A percentile compares a stretch with the other conserved stretches of the same genome.
phyloP scores from a whole-genome alignment of 2,329 filamentous ascomycete genomes.

The Curvularia sp. region DNA sequence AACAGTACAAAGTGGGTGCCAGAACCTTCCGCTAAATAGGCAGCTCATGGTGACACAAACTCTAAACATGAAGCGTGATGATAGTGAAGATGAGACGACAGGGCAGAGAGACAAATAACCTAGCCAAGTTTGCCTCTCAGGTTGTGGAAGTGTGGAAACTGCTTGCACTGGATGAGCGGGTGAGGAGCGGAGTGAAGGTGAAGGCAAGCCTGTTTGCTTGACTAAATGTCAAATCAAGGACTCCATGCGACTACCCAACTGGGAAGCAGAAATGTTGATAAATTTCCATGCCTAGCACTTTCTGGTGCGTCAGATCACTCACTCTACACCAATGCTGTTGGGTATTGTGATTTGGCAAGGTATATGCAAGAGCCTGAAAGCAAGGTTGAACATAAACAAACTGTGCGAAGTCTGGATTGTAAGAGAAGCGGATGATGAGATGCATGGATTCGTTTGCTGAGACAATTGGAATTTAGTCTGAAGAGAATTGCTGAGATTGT shows the following conservation, averaged over 20 bases:
- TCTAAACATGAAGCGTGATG: neutral
- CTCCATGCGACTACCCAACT: neutral
- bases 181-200: neutral
- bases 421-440: neutral
- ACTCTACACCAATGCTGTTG: neutral
- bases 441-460: neutral
- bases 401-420: neutral
- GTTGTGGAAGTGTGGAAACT: too few species aligned
- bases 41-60: neutral
- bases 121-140: neutral
- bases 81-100: neutral
- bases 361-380: neutral
- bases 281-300: too few species aligned
- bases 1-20: neutral
- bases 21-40: slow-evolving; percentile 1
- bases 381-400: neutral
- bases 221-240: neutral
- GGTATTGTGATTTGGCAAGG: neutral
- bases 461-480: neutral
- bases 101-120: neutral
- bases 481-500: neutral
- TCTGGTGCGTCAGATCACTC: too few species aligned
- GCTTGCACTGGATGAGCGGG: neutral
- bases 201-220: neutral
- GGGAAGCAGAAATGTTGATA: neutral